Evolutionary conservation across 2,329 filamentous ascomycete genomes (phyloP).

Genomic region (Fusarium goolgardi): DNA sequence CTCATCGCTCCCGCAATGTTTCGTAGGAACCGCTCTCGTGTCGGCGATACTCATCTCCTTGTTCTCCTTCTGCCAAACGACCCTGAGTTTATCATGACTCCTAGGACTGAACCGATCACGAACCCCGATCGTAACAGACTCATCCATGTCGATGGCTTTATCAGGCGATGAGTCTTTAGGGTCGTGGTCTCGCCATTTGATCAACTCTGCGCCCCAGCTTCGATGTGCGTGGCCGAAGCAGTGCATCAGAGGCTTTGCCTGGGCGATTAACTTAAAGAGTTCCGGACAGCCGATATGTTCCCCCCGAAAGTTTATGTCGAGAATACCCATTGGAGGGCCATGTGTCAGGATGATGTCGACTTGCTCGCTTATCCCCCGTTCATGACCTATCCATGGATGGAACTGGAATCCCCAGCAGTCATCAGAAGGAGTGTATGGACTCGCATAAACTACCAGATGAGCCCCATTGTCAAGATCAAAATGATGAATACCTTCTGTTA

Average conservation of each 20-base stretch:
- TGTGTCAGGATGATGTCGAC: slow-evolving; percentile 51
- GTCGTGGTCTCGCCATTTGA: slow-evolving; percentile 56
- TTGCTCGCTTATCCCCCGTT: slow-evolving; percentile 37
- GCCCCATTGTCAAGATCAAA: slow-evolving; percentile 58
- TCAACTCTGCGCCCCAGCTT: slow-evolving; percentile 55
- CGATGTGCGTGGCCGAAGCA: slow-evolving; percentile 53
- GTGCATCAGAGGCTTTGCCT: slow-evolving; percentile 48
- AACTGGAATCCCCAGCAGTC: slow-evolving; percentile 59
- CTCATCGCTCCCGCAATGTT: slow-evolving; percentile 4
- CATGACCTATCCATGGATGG: slow-evolving; percentile 31
- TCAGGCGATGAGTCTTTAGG: slow-evolving; percentile 43
- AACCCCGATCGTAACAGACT: slow-evolving; percentile 53
- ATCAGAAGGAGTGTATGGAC: slow-evolving; percentile 57
- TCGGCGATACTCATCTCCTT: background rate
- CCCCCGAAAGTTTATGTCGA: slow-evolving; percentile 52
- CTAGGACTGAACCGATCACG: slow-evolving; percentile 26
- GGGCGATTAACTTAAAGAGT: slow-evolving; percentile 47
- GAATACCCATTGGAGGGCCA: slow-evolving; percentile 53
- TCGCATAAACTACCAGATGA: slow-evolving; percentile 57
- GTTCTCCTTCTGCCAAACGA: background rate
- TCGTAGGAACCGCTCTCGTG: slow-evolving; percentile 1
- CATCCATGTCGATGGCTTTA: slow-evolving; percentile 59
- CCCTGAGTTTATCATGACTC: background rate
- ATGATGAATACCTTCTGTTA: slow-evolving; percentile 56
- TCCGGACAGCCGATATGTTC: slow-evolving; percentile 46